A percentile compares a stretch with the other conserved stretches of the same genome.
These are phyloP conservation scores for Nicotiana noctiflora DNA, from an alignment of 257 asterid genomes.

Conservation along the genomic window DNA sequence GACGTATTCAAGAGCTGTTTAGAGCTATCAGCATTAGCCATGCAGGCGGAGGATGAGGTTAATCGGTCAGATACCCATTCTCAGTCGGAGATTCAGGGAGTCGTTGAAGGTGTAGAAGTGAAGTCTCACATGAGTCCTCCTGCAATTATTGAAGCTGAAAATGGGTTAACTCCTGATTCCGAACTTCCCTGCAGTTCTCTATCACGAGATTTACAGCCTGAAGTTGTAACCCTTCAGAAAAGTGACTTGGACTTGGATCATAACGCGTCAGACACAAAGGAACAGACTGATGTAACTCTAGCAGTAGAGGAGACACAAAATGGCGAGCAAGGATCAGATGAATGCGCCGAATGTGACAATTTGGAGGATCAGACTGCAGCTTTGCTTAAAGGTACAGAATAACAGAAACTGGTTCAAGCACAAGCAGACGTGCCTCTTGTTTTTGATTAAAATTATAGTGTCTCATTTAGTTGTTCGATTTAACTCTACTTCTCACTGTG, in stretches of 20 bases:
- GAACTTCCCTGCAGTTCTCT: conserved; percentile 17
- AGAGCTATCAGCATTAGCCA: conserved; percentile 48
- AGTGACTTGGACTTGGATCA: conserved; percentile 18
- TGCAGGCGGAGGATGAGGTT: conserved; percentile 25
- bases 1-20: conserved; percentile 70
- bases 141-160: conserved; percentile 17
- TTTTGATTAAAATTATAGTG: conserved; percentile 3
- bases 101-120: conserved; percentile 25
- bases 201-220: conserved; percentile 29
- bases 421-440: conserved; percentile 32
- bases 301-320: conserved; percentile 13
- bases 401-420: conserved; percentile 24
- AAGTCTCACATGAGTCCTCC: conserved; percentile 25
- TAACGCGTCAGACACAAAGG: conserved; percentile 25
- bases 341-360: conserved; percentile 23
- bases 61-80: conserved; percentile 22
- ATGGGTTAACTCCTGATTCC: conserved; percentile 23
- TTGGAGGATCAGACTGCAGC: conserved; percentile 32
- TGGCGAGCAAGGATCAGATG: conserved; percentile 24
- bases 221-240: conserved; percentile 19
- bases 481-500: background rate
- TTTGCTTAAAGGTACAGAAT: conserved; percentile 18
- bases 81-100: conserved; percentile 22
- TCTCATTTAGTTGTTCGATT: conserved; percentile 8
- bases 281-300: conserved; percentile 23